A percentile compares a stretch with the other conserved stretches of the same genome.
phyloP scores from a whole-genome alignment of 768 basidiomycete genomes.

The Termitomyces sp. region DNA sequence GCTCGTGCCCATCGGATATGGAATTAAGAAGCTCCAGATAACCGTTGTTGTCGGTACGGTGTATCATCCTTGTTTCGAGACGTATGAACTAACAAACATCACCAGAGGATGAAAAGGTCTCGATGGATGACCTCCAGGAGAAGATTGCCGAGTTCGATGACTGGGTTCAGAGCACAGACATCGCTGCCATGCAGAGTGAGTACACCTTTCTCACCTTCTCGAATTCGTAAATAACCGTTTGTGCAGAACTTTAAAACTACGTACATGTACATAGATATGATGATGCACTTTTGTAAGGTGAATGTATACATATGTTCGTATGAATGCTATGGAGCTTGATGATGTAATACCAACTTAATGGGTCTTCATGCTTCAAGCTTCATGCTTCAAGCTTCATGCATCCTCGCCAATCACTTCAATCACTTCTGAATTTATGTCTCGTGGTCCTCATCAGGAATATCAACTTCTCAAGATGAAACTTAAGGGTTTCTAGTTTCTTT shows the following conservation, averaged over 20 bases:
- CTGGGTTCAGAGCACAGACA: conserved; percentile 85
- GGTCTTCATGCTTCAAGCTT: too few relatives aligned
- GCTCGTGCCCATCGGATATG: conserved; percentile 87
- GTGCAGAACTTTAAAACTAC: conserved; percentile 15
- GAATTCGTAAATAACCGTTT: conserved; percentile 6
- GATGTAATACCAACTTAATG: neutral
- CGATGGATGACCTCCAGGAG: conserved; percentile 91
- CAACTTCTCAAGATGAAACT: neutral
- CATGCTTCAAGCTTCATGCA: too few relatives aligned
- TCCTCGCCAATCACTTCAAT: neutral
- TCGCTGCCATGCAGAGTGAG: conserved; percentile 92
- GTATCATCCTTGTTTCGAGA: conserved; percentile 16
- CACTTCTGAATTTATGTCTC: conserved; percentile 6
- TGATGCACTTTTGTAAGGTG: neutral
- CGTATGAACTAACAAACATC: neutral
- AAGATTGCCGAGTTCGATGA: conserved; percentile 81
- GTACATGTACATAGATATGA: neutral
- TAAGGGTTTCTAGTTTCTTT: neutral
- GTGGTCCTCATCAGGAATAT: conserved; percentile 6
- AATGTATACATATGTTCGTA: neutral
- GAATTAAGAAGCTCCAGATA: conserved; percentile 87
- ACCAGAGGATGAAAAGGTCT: conserved; percentile 92
- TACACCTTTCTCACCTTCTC: neutral
- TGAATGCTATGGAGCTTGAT: neutral
- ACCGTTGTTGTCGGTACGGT: conserved; percentile 47